Conservation (phyloP, 2,329 filamentous ascomycete genomes). For the Ceratocystis destructans region DNA sequence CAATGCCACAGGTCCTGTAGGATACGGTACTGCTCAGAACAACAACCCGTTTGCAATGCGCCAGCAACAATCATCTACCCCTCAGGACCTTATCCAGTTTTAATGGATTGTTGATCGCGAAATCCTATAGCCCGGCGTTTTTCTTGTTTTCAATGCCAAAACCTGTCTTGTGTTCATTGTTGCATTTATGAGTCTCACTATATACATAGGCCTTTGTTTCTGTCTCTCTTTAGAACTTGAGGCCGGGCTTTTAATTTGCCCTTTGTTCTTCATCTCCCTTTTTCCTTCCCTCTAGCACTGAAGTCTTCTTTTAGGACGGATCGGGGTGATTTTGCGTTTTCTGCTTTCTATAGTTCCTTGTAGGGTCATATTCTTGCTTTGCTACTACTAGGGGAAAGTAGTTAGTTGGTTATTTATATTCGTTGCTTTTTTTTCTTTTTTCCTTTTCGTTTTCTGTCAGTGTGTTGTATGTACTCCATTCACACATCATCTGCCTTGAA, state of each 20-base stretch:
- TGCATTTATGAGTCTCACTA: neutral
- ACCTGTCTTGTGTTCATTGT: neutral
- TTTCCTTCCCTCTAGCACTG: neutral
- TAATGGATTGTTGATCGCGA: conserved; percentile 25
- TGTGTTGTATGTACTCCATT: neutral
- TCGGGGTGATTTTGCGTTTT: neutral
- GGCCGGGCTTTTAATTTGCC: no score
- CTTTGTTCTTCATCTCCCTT: conserved; percentile 19
- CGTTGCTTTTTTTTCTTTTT: neutral
- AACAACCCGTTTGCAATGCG: conserved; percentile 43
- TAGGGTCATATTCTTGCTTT: neutral
- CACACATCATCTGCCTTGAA: neutral
- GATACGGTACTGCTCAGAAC: conserved; percentile 35
- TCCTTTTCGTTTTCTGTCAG: neutral
- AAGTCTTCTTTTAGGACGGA: neutral
- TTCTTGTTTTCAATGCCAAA: neutral
- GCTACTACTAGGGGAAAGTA: neutral
- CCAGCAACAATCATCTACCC: conserved; percentile 34
- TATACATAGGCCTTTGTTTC: conserved; percentile 21
- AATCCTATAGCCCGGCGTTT: neutral
- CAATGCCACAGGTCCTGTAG: conserved; percentile 42
- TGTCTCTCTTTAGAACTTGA: conserved; percentile 8
- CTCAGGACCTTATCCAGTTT: conserved; percentile 51
- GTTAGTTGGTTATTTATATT: neutral
- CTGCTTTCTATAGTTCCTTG: neutral